These are phyloP conservation scores for Pseudopyrenochaeta lycopersici DNA, from an alignment of 2,329 filamentous ascomycete species.

Conservation along the genomic window DNA sequence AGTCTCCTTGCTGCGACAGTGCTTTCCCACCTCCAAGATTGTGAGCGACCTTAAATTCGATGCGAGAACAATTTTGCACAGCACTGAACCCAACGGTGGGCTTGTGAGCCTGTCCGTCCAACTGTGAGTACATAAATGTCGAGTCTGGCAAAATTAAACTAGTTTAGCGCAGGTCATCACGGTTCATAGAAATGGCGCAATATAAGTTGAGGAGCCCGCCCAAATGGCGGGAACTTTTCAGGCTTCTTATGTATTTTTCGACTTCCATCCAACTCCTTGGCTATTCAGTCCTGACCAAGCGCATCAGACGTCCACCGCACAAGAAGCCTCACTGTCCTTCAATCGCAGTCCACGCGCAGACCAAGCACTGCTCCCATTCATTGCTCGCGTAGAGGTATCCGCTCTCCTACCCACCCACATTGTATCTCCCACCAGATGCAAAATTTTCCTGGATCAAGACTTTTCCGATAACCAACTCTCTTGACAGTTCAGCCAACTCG, in stretches of 20 bases:
- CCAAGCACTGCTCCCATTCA: slow-evolving; percentile 41
- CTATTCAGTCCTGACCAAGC: slow-evolving; percentile 11
- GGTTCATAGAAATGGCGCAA: slow-evolving; percentile 18
- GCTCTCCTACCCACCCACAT: slow-evolving; percentile 43
- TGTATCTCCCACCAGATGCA: slow-evolving; percentile 45
- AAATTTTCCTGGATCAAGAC: slow-evolving; percentile 45
- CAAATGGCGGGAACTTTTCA: slow-evolving; percentile 29
- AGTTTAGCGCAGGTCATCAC: slow-evolving; percentile 24
- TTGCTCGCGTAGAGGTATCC: slow-evolving; percentile 44
- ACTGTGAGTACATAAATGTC: slow-evolving; percentile 15
- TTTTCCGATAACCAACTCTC: slow-evolving; percentile 46
- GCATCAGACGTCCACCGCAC: slow-evolving; percentile 21
- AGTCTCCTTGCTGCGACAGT: neutral
- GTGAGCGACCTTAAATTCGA: too few relatives aligned
- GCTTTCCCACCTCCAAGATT: too few relatives aligned
- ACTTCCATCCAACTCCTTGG: slow-evolving; percentile 14
- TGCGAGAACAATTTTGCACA: too few relatives aligned
- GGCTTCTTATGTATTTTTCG: slow-evolving; percentile 24
- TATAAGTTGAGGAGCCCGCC: slow-evolving; percentile 31
- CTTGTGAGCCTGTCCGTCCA: too few relatives aligned
- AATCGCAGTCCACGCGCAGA: slow-evolving; percentile 34
- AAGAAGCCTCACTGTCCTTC: slow-evolving; percentile 32
- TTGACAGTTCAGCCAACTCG: slow-evolving; percentile 42
- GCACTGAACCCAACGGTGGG: too few relatives aligned
- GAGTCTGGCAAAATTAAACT: slow-evolving; percentile 5